Evolutionary conservation across 2,329 filamentous ascomycete genomes (phyloP), one percentile per base, ranked within the genome.

Genomic region (Tolypocladium cylindrosporum): DNA sequence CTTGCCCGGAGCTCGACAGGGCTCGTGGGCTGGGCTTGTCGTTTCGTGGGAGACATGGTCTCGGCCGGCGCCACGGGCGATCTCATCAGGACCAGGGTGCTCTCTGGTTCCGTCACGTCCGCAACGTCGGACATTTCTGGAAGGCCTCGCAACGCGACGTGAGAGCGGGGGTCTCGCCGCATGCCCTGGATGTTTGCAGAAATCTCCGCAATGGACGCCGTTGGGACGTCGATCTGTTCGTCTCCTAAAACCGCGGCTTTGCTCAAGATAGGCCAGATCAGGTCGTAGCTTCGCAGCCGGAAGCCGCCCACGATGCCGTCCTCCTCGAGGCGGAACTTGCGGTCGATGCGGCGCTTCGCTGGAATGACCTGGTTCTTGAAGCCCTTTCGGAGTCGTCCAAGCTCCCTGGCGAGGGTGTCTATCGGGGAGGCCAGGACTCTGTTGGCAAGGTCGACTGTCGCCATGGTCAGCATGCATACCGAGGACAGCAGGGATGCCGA

Each of bases 41-140:
- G 64, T 64, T 72, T 73, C 24, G 63, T 66, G 1, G 71, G 71
- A 6, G 70, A 73, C 54, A 62, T 64, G 45, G 64, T 58, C 50
- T 69, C 65, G 1, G 65, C 58, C 54, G 63, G 62, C 57, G 61
- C 48, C 7, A 60, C 56, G 2, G 65, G 65, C 19, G 63, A 62
- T 21, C 60, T 62, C 40, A 66, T 61, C 36, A 66, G 55, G 9
- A 63, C 56, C 31, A 62, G 60, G 9, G 67, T 61, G 41, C 66
- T 68, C 34, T 65, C 64, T 27, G 67, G 66, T 37, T 72, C 70
- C 1, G 63, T 59, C n/a, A 55, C 51, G n/a, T 72, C 69, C 6
- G 58, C 57, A 54, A 71, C 69, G 11, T 64, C 64, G n/a, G 64
- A 63, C 19, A 71, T 58, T 0, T 65, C 64, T 8, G 68, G 59